Conservation (phyloP, 306 rosid genomes). For the Cucumis melo region DNA sequence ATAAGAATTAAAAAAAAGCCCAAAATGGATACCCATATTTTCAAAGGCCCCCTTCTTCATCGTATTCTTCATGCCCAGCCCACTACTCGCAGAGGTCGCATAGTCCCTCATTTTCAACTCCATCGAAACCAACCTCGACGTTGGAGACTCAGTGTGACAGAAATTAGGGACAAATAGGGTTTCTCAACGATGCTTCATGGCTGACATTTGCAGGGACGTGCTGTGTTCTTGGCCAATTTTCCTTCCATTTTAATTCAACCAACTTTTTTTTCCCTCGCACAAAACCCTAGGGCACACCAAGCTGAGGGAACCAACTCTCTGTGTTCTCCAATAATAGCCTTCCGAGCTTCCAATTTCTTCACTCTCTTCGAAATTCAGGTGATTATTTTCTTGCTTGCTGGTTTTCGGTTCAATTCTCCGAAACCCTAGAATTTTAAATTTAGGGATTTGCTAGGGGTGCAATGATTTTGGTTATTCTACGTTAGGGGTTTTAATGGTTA, state of each 20-base stretch:
- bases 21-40: constrained; percentile 50
- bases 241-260: constrained; percentile 12
- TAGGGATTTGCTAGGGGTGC: constrained; percentile 22
- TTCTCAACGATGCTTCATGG: constrained; percentile 29
- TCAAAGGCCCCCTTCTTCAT: constrained; percentile 48
- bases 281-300: constrained; percentile 85
- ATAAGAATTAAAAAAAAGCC: constrained; percentile 34
- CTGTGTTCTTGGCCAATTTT: constrained; percentile 43
- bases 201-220: constrained; percentile 38
- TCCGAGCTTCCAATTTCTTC: constrained; percentile 42
- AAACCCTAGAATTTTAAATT: constrained; percentile 80
- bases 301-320: constrained; percentile 16
- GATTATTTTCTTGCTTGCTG: constrained; percentile 17
- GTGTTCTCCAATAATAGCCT: constrained; percentile 14
- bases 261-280: constrained; percentile 21
- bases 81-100: constrained; percentile 84
- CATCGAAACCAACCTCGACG: constrained; percentile 20
- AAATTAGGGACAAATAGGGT: constrained; percentile 14
- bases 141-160: constrained; percentile 7
- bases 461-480: constrained; percentile 32
- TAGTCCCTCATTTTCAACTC: constrained; percentile 37
- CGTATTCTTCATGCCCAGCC: constrained; percentile 84
- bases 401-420: constrained; percentile 18
- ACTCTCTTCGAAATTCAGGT: constrained; percentile 41
- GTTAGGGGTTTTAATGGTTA: constrained; percentile 14